Evolutionary conservation across 192 early-diverging fungal genomes (phyloP), one percentile per base, ranked within the genome.

Genomic region (Mortierella hygrophila): DNA sequence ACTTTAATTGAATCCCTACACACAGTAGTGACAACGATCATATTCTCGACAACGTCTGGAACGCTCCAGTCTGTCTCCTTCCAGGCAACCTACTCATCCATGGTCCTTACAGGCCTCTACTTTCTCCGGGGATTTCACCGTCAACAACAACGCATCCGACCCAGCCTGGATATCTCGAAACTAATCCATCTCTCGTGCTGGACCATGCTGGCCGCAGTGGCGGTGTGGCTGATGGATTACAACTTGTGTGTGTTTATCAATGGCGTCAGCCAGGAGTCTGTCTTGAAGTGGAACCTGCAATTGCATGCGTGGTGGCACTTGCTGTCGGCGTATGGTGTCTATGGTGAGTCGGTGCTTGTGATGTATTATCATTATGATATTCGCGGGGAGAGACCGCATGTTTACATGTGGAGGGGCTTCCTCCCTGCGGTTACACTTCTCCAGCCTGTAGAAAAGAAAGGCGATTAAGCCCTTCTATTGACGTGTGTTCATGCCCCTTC

Each of bases 281-380:
- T 75, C 23, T 16, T 75, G 55, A 21, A 20, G 7, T 57, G 29
- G 52, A 93, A 93, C 60, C 55, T 89, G 68, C 92, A 93, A 83
- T 89, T 93, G 29, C 92, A 93, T 70, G 92, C 92, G 21, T 90
- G 90, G 89, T 93, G 92, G 92, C 92, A 93, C 70, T 78, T 91
- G 1, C 69, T 93, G 41, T 88, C 89, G 11, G 90, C 90, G 1
- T 44, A 91, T 55, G 91, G 83, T 0, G 79, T 92, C 2, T 91
- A 91, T 52, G 88, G 88, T 21, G 49, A 91, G 83, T 85, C 89
- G 0, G 85, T 92, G 6, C 74, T 93, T 44, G 75, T 90, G 41
- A 88, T 93, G 72, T 89, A 82, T 40, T 75, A 75, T 23, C 74
- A 75, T 13, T 65, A 75, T 23, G 74, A 75, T 23, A 63, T 75